Evolutionary conservation across 345 rosid genomes (phyloP), one percentile per base, ranked within the genome.

Genomic region (Pseudoturritis turrita): DNA sequence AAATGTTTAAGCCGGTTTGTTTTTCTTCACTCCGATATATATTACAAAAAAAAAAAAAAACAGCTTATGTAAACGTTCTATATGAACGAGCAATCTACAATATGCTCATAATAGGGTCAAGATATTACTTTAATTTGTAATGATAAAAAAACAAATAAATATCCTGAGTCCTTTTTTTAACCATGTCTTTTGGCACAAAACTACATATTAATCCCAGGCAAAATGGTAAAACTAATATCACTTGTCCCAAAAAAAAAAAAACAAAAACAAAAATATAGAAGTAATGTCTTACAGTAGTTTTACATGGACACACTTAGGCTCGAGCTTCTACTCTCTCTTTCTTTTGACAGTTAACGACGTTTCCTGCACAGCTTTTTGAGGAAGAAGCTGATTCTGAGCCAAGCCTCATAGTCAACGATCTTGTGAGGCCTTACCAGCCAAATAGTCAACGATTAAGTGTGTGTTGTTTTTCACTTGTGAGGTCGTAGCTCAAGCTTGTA

Each of bases 401-500:
- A 2, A 59, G n/a, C 53, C 60, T 51, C 62, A 5, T 59, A 50
- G 67, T 59, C 68, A 66, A 58, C 47, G 68, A 58, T 21, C 68
- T 49, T 47, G 37, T 31, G 29, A 49, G 62, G 72, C 62, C n/a
- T 2, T 37, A 65, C 68, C 54, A 66, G 78, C 55, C 62, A 50
- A 33, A 21, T 39, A 49, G 37, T 58, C 52, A 66, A 74, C 31
- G 54, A n/a, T 39, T 23, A 35, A 28, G 6, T 29, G 11, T 59
- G 39, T 51, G 60, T 51, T 21, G 35, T 29, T 62, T 45, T 22
- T 75, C 58, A 75, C 70, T 61, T 75, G 44, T 68, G 79, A 63
- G 94, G 87, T 78, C 81, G 81, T 68, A 95, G 62, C 59, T 88
- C 97, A 78, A 95, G 80, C 83, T 90, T 95, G 85, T 89, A 95